These are phyloP conservation scores for Kwoniella bestiolae DNA, from an alignment of 768 basidiomycete species.

Conservation along the genomic window DNA sequence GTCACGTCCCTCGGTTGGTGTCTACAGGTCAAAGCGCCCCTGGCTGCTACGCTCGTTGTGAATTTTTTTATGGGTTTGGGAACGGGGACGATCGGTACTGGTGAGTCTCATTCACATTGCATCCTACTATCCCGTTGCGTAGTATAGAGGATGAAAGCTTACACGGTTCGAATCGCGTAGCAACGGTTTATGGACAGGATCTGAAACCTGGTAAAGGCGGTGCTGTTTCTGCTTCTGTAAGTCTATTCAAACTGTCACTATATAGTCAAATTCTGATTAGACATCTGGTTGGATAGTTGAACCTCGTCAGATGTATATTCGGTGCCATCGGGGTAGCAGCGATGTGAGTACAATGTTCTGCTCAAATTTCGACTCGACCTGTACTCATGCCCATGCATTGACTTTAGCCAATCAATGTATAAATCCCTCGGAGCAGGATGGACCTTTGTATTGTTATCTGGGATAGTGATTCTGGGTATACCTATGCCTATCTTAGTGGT, in stretches of 20 bases:
- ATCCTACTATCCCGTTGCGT: not conserved
- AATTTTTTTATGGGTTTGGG: conserved; percentile 55
- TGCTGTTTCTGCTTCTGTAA: conserved; percentile 54
- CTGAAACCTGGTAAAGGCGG: conserved; percentile 55
- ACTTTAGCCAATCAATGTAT: conserved; percentile 40
- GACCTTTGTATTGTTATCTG: conserved; percentile 52
- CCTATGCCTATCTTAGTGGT: conserved; percentile 45
- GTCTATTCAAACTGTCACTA: conserved; percentile 17
- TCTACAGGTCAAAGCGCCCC: conserved; percentile 42
- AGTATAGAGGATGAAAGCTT: not conserved
- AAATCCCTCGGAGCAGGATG: conserved; percentile 46
- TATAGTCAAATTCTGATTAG: too few relatives aligned
- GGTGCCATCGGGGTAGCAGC: conserved; percentile 50
- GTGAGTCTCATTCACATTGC: conserved; percentile 9
- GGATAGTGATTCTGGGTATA: conserved; percentile 34
- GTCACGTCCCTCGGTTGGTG: conserved; percentile 55
- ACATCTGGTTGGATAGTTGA: too few relatives aligned
- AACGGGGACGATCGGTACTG: conserved; percentile 35
- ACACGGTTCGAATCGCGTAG: conserved; percentile 11
- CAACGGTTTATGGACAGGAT: conserved; percentile 55
- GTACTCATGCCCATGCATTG: not conserved
- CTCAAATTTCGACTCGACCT: not conserved
- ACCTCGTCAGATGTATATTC: conserved; percentile 53
- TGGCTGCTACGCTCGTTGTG: conserved; percentile 53
- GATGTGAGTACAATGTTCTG: conserved; percentile 24